These are phyloP conservation scores for Conticribra guillardii DNA, from an alignment of 108 stramenopile species.

Conservation along the genomic window DNA sequence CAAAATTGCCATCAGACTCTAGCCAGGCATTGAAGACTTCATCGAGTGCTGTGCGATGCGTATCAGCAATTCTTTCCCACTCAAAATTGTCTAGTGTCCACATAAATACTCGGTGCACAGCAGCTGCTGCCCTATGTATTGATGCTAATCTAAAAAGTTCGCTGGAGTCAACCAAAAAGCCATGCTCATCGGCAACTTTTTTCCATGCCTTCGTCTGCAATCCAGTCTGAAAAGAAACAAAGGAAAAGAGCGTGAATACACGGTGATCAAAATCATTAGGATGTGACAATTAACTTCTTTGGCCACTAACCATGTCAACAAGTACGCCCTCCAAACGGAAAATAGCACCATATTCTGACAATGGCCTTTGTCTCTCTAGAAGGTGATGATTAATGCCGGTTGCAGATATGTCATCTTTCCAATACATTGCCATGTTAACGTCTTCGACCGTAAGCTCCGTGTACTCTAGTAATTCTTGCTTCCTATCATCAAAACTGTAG, in stretches of 20 bases:
- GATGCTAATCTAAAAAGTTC: slow-evolving; percentile 65
- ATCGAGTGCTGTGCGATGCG: slow-evolving; percentile 49
- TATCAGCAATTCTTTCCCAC: slow-evolving; percentile 45
- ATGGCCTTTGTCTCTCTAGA: slow-evolving; percentile 68
- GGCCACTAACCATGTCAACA: slow-evolving; percentile 74
- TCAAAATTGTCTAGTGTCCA: slow-evolving; percentile 70
- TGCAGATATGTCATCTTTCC: slow-evolving; percentile 56
- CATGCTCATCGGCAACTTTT: slow-evolving; percentile 60
- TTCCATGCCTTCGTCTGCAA: slow-evolving; percentile 74
- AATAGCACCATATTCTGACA: slow-evolving; percentile 77
- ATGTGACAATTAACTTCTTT: no score
- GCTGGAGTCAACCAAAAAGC: slow-evolving; percentile 45
- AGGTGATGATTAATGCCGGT: slow-evolving; percentile 74
- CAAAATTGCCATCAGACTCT: slow-evolving; percentile 11
- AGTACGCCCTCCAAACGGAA: slow-evolving; percentile 81
- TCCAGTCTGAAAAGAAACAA: no score
- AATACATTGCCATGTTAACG: slow-evolving; percentile 67
- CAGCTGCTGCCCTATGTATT: slow-evolving; percentile 61
- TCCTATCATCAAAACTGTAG: slow-evolving; percentile 64
- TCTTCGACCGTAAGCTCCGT: slow-evolving; percentile 62
- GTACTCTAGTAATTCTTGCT: slow-evolving; percentile 66
- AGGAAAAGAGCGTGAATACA: no score
- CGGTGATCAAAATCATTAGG: no score
- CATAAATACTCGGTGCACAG: slow-evolving; percentile 62
- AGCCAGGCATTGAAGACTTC: slow-evolving; percentile 66